Percentiles rank a stretch among this genome's conserved stretches.
Conservation (phyloP, 495 filamentous ascomycete species). For the Cenococcum geophilum region DNA sequence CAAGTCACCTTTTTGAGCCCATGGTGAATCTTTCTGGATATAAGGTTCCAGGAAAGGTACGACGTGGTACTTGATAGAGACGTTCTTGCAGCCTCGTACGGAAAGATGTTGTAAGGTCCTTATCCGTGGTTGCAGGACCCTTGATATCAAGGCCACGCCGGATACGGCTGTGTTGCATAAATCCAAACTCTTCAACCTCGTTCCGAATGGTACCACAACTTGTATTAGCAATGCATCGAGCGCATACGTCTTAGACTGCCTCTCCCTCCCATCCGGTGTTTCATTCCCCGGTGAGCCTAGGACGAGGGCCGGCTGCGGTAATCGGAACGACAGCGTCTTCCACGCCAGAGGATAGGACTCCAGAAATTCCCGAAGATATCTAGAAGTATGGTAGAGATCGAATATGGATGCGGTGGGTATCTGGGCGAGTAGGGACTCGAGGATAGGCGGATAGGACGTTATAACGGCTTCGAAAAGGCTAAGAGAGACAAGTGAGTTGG, state of each 20-base stretch:
- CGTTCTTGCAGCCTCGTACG: conserved; percentile 59
- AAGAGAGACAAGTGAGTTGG: conserved; percentile 5
- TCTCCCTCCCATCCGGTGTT: conserved; percentile 37
- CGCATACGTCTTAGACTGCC: conserved; percentile 51
- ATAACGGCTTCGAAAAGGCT: conserved; percentile 47
- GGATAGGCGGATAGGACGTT: conserved; percentile 50
- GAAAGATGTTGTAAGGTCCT: conserved; percentile 54
- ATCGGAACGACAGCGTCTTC: conserved; percentile 54
- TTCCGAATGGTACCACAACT: conserved; percentile 51
- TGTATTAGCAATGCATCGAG: conserved; percentile 53
- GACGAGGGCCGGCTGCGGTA: conserved; percentile 40
- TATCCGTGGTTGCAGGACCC: conserved; percentile 48
- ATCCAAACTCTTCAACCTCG: conserved; percentile 51
- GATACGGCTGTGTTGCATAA: conserved; percentile 58
- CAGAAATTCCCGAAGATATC: conserved; percentile 50
- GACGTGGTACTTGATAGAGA: conserved; percentile 60
- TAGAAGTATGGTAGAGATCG: conserved; percentile 53
- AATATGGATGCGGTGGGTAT: conserved; percentile 52
- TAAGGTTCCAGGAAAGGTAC: conserved; percentile 47
- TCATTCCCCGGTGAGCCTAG: conserved; percentile 31
- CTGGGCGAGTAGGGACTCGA: conserved; percentile 54
- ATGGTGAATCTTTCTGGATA: conserved; percentile 34
- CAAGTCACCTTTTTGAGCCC: conserved; percentile 45
- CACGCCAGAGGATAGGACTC: conserved; percentile 55
- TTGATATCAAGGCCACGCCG: conserved; percentile 50